phyloP scores from a whole-genome alignment of 306 rosid species.

The Gastrolobium bilobum region DNA sequence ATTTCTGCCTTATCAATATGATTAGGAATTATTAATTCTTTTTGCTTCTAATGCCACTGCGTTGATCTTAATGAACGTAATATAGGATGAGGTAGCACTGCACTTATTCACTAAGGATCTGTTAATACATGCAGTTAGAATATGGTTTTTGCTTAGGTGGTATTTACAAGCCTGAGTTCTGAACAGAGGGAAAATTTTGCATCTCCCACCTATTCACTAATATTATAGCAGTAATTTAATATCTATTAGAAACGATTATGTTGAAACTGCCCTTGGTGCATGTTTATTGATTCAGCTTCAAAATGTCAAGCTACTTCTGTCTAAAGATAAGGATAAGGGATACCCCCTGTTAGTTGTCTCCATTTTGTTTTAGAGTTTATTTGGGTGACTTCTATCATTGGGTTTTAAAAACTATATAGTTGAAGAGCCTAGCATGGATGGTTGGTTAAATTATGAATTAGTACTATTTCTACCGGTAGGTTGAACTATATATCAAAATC shows the following conservation, averaged over 20 bases:
- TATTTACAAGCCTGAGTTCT: neutral
- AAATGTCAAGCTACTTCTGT: neutral
- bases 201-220: neutral
- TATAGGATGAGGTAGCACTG: slow-evolving; percentile 5
- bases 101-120: neutral
- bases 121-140: slow-evolving; percentile 29
- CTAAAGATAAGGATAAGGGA: neutral
- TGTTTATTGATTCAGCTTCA: slow-evolving; percentile 24
- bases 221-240: neutral
- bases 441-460: neutral
- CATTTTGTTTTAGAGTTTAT: neutral
- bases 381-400: neutral
- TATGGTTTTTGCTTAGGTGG: slow-evolving; percentile 3
- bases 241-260: slow-evolving; percentile 5
- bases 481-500: neutral
- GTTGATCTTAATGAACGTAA: neutral
- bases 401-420: neutral
- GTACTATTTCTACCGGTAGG: neutral
- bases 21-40: slow-evolving; percentile 23
- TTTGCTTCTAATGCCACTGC: slow-evolving; percentile 3
- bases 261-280: slow-evolving; percentile 6
- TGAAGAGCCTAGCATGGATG: neutral
- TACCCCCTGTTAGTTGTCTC: neutral
- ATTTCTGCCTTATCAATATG: slow-evolving; percentile 1
- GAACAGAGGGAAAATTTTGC: neutral